Percentiles rank a stretch among this genome's conserved stretches.
phyloP scores from a whole-genome alignment of 31 red algal species.

The Odonthalia washingtoniensis region DNA sequence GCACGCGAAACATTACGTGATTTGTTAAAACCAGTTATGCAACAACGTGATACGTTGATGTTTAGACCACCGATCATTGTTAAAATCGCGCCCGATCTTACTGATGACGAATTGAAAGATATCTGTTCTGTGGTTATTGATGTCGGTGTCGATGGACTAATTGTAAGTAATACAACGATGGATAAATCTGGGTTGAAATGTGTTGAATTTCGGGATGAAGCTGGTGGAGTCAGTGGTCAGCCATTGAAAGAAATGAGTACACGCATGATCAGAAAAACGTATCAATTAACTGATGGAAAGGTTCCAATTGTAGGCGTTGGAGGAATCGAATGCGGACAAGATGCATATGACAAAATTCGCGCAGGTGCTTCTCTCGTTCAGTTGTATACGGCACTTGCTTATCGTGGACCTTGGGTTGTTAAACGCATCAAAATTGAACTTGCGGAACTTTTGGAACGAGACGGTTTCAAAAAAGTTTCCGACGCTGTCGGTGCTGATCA shows the following conservation, averaged over 20 bases:
- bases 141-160: constrained; percentile 80
- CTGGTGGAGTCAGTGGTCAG: constrained; percentile 83
- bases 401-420: constrained; percentile 82
- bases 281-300: constrained; percentile 68
- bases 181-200: constrained; percentile 57
- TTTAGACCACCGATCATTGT: constrained; percentile 83
- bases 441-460: constrained; percentile 69
- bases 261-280: constrained; percentile 62
- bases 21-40: constrained; percentile 45
- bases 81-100: constrained; percentile 94
- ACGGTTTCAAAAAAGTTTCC: constrained; percentile 76
- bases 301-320: constrained; percentile 93
- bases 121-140: constrained; percentile 61
- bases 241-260: constrained; percentile 78
- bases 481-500: constrained; percentile 94
- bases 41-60: constrained; percentile 42
- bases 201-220: constrained; percentile 38
- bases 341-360: constrained; percentile 96
- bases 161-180: constrained; percentile 90
- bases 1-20: constrained; percentile 19
- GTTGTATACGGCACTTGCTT: constrained; percentile 88
- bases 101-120: constrained; percentile 67
- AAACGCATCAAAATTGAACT: constrained; percentile 80
- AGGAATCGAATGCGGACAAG: constrained; percentile 80
- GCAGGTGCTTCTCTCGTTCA: constrained; percentile 91